phyloP scores from a whole-genome alignment of 2,329 filamentous ascomycete species.

The Colletotrichum liaoningense region DNA sequence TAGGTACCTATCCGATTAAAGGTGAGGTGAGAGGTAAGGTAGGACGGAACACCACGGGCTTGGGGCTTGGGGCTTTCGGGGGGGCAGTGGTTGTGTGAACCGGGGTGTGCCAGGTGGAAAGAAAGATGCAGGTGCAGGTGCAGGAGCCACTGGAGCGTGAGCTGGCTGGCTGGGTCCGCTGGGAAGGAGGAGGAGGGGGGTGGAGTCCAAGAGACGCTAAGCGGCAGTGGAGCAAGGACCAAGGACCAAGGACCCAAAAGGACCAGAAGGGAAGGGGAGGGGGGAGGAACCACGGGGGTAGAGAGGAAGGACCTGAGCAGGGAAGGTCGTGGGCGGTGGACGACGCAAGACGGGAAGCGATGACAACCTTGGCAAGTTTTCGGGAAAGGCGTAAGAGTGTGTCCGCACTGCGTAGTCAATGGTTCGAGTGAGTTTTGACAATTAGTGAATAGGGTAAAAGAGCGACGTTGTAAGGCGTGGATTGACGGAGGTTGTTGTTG shows the following conservation, averaged over 20 bases:
- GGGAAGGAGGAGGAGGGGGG: slow-evolving; percentile 6
- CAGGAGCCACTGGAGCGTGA: slow-evolving; percentile 2
- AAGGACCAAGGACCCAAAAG: slow-evolving; percentile 15
- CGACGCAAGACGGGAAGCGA: slow-evolving; percentile 6
- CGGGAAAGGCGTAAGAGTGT: not conserved
- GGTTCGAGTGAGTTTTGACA: not conserved
- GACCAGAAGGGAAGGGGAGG: slow-evolving; percentile 11
- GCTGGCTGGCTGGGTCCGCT: too few species aligned
- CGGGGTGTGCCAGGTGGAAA: slow-evolving; percentile 19
- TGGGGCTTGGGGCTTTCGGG: not conserved
- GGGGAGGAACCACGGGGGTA: not conserved
- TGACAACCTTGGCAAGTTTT: slow-evolving; percentile 8
- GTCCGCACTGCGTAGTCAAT: not conserved
- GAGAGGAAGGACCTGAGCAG: not conserved
- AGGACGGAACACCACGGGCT: slow-evolving; percentile 3
- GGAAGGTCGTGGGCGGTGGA: not conserved
- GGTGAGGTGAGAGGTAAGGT: too few species aligned
- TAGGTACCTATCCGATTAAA: too few species aligned
- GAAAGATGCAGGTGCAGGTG: slow-evolving; percentile 8
- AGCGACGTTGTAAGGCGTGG: not conserved
- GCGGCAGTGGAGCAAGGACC: slow-evolving; percentile 13
- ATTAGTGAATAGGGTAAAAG: slow-evolving; percentile 8
- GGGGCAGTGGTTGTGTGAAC: slow-evolving; percentile 14
- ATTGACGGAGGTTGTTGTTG: not conserved
- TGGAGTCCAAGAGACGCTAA: slow-evolving; percentile 20